Evolutionary conservation across 768 basidiomycete genomes (phyloP).

Genomic region (Psilocybe cyanescens): DNA sequence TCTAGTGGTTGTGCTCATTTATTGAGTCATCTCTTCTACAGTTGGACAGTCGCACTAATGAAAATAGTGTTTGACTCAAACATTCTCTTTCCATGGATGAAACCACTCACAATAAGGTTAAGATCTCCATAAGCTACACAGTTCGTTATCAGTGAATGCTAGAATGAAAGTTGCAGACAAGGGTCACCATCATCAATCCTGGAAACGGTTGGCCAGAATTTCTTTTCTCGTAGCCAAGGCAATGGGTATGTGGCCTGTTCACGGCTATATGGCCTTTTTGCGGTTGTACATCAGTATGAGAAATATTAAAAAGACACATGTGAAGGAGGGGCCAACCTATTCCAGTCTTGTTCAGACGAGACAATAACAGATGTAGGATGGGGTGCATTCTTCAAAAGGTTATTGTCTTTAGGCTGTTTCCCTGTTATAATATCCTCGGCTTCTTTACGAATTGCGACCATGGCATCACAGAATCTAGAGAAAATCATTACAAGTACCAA

Average conservation of each 20-base stretch:
- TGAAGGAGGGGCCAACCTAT: slow-evolving; percentile 54
- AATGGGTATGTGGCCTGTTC: slow-evolving; percentile 91
- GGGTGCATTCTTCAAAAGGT: slow-evolving; percentile 92
- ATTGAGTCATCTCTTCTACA: slow-evolving; percentile 72
- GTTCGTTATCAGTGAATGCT: not conserved
- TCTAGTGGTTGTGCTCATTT: slow-evolving; percentile 14
- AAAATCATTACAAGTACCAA: not conserved
- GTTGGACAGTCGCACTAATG: slow-evolving; percentile 83
- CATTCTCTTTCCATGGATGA: not conserved
- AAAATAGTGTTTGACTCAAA: slow-evolving; percentile 12
- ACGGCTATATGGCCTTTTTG: slow-evolving; percentile 81
- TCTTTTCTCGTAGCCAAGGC: slow-evolving; percentile 80
- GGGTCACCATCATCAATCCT: slow-evolving; percentile 89
- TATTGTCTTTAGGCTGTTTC: slow-evolving; percentile 89
- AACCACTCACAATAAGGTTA: slow-evolving; percentile 77
- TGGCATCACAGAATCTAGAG: slow-evolving; percentile 92
- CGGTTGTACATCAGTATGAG: not conserved
- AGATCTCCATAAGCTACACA: slow-evolving; percentile 86
- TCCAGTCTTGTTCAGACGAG: slow-evolving; percentile 82
- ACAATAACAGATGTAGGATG: slow-evolving; percentile 82
- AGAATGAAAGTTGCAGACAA: not conserved
- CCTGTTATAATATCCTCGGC: slow-evolving; percentile 87
- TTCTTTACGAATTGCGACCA: slow-evolving; percentile 95
- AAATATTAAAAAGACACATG: not conserved
- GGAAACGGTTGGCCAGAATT: slow-evolving; percentile 96